These are phyloP conservation scores for Ulota crispa DNA, from an alignment of 225 moss, liverwort and hornwort species.

Conservation along the genomic window DNA sequence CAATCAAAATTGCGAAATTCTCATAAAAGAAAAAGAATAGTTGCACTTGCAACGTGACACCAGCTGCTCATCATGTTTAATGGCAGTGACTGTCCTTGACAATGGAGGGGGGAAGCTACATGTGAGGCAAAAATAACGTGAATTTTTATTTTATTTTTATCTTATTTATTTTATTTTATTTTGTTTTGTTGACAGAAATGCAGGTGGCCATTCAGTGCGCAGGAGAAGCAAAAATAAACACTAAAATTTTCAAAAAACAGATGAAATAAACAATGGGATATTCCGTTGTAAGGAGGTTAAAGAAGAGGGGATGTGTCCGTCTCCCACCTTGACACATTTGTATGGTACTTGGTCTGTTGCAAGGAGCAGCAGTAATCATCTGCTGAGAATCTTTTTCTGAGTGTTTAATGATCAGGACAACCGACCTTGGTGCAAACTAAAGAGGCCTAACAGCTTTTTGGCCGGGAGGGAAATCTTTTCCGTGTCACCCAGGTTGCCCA, in stretches of 20 bases:
- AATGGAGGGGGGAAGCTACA: neutral
- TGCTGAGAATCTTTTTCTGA: conserved; percentile 28
- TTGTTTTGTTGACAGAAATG: too few species aligned
- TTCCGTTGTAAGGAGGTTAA: neutral
- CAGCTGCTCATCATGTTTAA: neutral
- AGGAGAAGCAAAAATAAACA: too few species aligned
- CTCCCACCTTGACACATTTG: neutral
- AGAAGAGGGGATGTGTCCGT: neutral
- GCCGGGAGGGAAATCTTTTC: neutral
- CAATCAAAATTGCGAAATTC: neutral
- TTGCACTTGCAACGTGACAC: neutral
- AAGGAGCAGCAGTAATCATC: neutral
- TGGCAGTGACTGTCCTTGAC: neutral
- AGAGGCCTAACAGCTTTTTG: conserved; percentile 13
- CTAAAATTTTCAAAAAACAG: too few species aligned
- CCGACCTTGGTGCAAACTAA: neutral
- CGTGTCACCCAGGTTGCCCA: neutral
- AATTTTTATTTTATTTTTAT: neutral
- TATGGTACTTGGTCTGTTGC: neutral
- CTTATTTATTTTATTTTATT: too few species aligned
- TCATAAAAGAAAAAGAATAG: neutral
- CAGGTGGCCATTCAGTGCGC: too few species aligned
- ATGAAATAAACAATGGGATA: too few species aligned
- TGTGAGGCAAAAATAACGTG: neutral
- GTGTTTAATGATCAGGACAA: neutral